Percentiles rank a stretch among this genome's conserved stretches.
phyloP scores from a whole-genome alignment of 306 rosid genomes.

The Betula pendula region DNA sequence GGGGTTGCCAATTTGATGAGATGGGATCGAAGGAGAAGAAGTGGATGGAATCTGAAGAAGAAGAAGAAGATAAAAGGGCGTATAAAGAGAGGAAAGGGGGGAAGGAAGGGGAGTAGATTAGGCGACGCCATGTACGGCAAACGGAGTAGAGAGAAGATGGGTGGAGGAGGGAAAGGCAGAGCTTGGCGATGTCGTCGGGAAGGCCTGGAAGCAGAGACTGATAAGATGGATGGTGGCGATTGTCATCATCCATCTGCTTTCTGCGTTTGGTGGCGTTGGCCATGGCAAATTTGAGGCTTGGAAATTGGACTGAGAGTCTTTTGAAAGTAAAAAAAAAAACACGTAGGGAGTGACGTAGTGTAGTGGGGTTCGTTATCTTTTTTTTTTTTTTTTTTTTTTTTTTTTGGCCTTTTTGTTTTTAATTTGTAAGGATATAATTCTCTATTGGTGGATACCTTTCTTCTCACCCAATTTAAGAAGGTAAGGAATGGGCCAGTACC shows the following conservation, averaged over 20 bases:
- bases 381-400: too few species aligned
- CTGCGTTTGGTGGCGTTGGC: constrained; percentile 23
- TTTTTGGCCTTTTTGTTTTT: too few species aligned
- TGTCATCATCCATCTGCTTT: not conserved
- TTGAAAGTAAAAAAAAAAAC: too few species aligned
- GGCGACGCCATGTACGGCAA: constrained; percentile 72
- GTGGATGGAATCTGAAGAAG: constrained; percentile 28
- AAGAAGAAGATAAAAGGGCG: constrained; percentile 43
- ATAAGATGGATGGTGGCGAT: not conserved
- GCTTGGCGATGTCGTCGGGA: constrained; percentile 76
- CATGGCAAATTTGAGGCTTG: too few species aligned
- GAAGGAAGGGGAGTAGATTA: constrained; percentile 64
- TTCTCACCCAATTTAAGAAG: too few species aligned
- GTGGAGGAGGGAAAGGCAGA: constrained; percentile 44
- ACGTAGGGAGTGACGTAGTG: too few species aligned
- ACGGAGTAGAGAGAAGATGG: constrained; percentile 58
- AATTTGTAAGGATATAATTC: too few species aligned
- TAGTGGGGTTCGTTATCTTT: too few species aligned
- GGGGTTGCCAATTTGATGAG: constrained; percentile 47
- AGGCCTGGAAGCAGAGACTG: constrained; percentile 59
- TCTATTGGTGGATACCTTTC: too few species aligned
- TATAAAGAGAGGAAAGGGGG: constrained; percentile 72
- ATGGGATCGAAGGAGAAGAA: constrained; percentile 63
- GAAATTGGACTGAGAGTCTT: too few species aligned
- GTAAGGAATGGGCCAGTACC: too few species aligned